Evolutionary conservation across 768 basidiomycete species (phyloP), one percentile per base, ranked within the genome.

Genomic region (Auricularia sp.): DNA sequence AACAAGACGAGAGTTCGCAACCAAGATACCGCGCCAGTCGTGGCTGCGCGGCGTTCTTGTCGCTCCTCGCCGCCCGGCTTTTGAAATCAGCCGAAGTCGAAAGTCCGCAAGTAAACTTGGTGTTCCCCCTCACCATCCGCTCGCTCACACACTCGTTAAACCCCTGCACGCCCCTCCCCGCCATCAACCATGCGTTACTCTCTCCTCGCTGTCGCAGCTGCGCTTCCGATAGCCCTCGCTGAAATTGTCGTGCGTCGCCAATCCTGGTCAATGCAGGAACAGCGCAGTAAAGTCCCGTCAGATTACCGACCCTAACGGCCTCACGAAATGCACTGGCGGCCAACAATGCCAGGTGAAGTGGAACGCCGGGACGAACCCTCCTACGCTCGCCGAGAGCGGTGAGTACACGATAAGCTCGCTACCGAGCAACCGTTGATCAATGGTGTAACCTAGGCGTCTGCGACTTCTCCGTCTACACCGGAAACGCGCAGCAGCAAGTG

Each of bases 401-500:
- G 39, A 12, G 34, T 59, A 5, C 23, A 7, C 8, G 18, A 29
- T 7, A 29, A 23, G 14, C 18, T 2, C 7, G 56, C 29, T 8
- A 29, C 14, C 56, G 56, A n/a, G 56, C 29, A 23, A 8, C 12
- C 16, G 11, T 34, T 35, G 23, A 59, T 16, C 39, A 39, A 29
- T 29, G 29, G 29, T 14, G 4, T 18, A 6, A 16, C 18, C 33
- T 35, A 53, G 62, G 53, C 47, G 51, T 33, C 21, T 54, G 29
- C 44, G 29, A 14, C 47, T 54, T 56, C 18, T 43, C 36, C 42
- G 39, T 39, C 36, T 34, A 64, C 29, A 33, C 23, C 56, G 54
- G 63, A 34, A 64, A 60, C 56, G 23, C 14, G n/a, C 63, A 64
- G 21, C 63, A 64, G 39, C 63, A 51, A 18, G 47, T 51, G 18